Conservation (phyloP, 768 basidiomycete species). For the Hygrophorus pudorinus region DNA sequence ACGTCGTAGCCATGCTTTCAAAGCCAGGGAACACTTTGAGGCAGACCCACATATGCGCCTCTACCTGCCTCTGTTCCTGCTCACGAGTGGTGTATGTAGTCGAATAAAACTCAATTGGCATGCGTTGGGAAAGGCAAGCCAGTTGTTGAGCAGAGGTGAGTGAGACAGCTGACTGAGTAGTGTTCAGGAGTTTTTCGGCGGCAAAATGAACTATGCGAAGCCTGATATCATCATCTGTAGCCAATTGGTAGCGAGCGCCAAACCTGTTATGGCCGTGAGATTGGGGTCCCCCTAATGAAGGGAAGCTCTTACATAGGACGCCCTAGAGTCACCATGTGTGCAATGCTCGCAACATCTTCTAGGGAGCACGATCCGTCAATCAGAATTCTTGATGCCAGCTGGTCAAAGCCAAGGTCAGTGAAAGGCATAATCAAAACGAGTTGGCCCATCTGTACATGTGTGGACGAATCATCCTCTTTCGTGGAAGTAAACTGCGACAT, state of each 20-base stretch:
- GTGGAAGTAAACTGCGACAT: constrained; percentile 1
- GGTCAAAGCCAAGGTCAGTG: too few relatives aligned
- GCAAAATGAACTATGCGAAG: too few relatives aligned
- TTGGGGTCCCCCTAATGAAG: background rate
- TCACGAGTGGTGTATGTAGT: constrained; percentile 1
- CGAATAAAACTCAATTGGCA: constrained; percentile 7
- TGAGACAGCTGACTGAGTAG: background rate
- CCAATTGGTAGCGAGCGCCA: background rate
- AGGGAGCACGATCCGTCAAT: background rate
- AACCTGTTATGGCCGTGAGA: background rate
- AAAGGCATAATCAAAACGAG: too few relatives aligned
- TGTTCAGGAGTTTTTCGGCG: constrained; percentile 5
- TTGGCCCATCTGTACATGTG: background rate
- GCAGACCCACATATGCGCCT: constrained; percentile 7
- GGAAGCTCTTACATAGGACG: too few relatives aligned
- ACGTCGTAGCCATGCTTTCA: too few relatives aligned
- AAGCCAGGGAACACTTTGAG: too few relatives aligned
- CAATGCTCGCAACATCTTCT: background rate
- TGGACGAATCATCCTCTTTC: background rate
- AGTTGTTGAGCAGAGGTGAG: constrained; percentile 1
- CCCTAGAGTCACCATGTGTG: too few relatives aligned
- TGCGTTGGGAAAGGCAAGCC: constrained; percentile 5
- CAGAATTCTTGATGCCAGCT: background rate
- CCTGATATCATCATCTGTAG: background rate
- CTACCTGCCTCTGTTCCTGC: constrained; percentile 3